phyloP scores from a whole-genome alignment of 2,329 filamentous ascomycete species.

The Paracoccidioides lutzii region DNA sequence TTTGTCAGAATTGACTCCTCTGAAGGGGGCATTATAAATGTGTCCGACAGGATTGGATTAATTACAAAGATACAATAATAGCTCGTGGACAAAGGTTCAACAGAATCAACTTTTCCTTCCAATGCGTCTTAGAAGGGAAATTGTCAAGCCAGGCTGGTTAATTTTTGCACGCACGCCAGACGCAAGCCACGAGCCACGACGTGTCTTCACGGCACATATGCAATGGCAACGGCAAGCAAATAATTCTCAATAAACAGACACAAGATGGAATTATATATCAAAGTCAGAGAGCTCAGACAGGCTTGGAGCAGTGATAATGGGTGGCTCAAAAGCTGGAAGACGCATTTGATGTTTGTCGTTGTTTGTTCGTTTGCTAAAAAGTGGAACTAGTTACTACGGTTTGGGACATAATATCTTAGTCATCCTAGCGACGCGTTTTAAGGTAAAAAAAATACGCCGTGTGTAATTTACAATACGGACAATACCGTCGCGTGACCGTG shows the following conservation, averaged over 20 bases:
- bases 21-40: constrained; percentile 51
- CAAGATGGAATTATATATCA: too few relatives aligned
- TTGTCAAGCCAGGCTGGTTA: neutral
- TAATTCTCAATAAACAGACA: too few relatives aligned
- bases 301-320: too few relatives aligned
- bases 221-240: too few relatives aligned
- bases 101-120: neutral
- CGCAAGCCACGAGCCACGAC: too few relatives aligned
- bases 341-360: neutral
- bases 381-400: too few relatives aligned
- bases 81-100: neutral
- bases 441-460: neutral
- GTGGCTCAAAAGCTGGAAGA: neutral
- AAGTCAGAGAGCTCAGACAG: too few relatives aligned
- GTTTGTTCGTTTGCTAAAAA: neutral
- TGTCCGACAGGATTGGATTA: neutral
- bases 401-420: neutral
- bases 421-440: neutral
- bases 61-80: neutral
- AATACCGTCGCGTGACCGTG: neutral
- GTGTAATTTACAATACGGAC: neutral
- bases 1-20: constrained; percentile 63
- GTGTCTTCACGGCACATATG: neutral
- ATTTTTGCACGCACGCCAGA: too few relatives aligned
- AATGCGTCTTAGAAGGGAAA: neutral